These are phyloP conservation scores for Plasmodium malariae DNA, from an alignment of 169 alveolate species.

Conservation along the genomic window DNA sequence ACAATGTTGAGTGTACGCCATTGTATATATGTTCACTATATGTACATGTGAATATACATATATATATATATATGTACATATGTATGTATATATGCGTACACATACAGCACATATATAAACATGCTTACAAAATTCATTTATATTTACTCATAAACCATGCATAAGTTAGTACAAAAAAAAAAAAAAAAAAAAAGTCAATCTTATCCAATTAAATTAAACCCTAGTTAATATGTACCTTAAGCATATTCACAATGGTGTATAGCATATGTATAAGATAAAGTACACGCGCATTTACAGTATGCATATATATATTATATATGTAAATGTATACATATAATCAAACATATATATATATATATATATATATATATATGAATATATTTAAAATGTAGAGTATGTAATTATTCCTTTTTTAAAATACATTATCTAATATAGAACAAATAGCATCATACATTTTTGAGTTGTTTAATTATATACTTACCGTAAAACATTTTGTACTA, in stretches of 20 bases:
- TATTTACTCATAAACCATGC: too few species aligned
- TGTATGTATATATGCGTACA: background rate
- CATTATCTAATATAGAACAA: background rate
- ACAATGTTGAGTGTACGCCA: too few species aligned
- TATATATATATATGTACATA: background rate
- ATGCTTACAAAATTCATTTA: too few species aligned
- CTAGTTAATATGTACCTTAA: too few species aligned
- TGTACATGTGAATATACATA: background rate
- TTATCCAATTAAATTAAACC: too few species aligned
- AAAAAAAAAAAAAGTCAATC: too few species aligned
- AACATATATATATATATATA: background rate
- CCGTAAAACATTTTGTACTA: conserved; percentile 74
- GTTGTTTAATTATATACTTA: conserved; percentile 13
- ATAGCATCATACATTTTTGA: background rate
- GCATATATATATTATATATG: background rate
- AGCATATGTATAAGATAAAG: too few species aligned
- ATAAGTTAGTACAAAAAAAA: background rate
- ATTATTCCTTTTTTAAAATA: background rate
- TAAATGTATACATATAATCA: conserved; percentile 13
- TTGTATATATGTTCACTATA: too few species aligned
- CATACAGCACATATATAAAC: background rate
- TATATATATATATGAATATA: conserved; percentile 15
- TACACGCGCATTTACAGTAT: too few species aligned
- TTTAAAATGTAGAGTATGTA: background rate
- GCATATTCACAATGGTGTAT: too few species aligned